A percentile compares a stretch with the other conserved stretches of the same genome.
phyloP scores from a whole-genome alignment of 1,284 basidiomycete species.

The Neolentinus lepideus region DNA sequence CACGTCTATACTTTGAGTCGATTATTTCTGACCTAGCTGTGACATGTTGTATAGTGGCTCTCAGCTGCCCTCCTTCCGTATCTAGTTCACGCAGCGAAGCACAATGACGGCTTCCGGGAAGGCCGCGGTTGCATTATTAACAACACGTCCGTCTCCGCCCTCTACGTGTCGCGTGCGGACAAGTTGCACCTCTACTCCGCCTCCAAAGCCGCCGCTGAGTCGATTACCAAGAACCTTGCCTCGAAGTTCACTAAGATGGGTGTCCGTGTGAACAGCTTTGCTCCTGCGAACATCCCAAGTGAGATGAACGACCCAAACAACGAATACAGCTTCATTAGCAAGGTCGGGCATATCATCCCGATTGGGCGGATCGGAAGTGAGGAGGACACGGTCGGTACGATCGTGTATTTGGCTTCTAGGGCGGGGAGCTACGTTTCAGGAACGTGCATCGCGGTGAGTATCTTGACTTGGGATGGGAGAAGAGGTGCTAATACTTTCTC shows the following conservation, averaged over 20 bases:
- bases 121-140: constrained; percentile 14
- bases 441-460: constrained; percentile 10
- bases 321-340: constrained; percentile 11
- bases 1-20: background rate
- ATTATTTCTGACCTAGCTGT: background rate
- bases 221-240: constrained; percentile 14
- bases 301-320: constrained; percentile 13
- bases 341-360: constrained; percentile 8
- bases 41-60: constrained; percentile 10
- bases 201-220: constrained; percentile 13
- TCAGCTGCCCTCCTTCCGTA: constrained; percentile 14
- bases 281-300: constrained; percentile 12
- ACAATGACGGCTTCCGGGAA: constrained; percentile 7
- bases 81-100: constrained; percentile 11
- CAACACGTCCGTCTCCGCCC: constrained; percentile 16
- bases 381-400: constrained; percentile 13
- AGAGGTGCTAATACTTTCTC: background rate
- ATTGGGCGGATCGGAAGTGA: constrained; percentile 12
- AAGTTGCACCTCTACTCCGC: constrained; percentile 12
- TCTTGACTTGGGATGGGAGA: background rate
- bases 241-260: constrained; percentile 13
- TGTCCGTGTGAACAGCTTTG: constrained; percentile 15
- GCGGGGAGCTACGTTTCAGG: constrained; percentile 15
- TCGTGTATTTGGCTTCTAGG: constrained; percentile 11
- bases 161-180: constrained; percentile 8